phyloP scores from a whole-genome alignment of 148 eudicot genomes.

The Spergularia bocconei region DNA sequence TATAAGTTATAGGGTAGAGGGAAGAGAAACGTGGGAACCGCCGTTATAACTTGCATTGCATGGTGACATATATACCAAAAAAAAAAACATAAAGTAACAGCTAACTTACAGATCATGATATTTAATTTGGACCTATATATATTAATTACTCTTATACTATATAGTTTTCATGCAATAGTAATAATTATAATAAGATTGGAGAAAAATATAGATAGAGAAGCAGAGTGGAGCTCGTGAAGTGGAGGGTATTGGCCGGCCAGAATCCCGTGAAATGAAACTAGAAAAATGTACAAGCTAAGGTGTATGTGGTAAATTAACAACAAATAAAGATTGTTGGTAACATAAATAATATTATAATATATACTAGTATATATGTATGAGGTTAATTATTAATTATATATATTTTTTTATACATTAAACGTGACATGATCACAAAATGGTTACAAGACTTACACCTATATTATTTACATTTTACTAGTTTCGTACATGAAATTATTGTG shows the following conservation, averaged over 20 bases:
- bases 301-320: neutral
- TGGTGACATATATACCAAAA: no score
- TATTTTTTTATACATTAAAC: neutral
- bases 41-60: no score
- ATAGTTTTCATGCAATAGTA: no score
- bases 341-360: neutral
- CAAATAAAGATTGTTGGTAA: neutral
- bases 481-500: neutral
- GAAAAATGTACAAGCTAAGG: neutral
- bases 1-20: neutral
- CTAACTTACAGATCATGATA: no score
- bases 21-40: neutral
- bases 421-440: neutral
- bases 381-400: neutral
- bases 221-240: constrained; percentile 1
- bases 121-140: no score
- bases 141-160: no score
- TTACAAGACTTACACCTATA: no score
- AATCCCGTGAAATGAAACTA: neutral
- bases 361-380: neutral
- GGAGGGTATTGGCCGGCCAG: neutral
- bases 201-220: neutral
- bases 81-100: no score
- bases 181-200: no score
- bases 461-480: neutral